Percentiles rank a stretch among this genome's conserved stretches.
Evolutionary conservation across 225 moss, liverwort and hornwort genomes (phyloP).

Genomic region (Anthoceros angustus): DNA sequence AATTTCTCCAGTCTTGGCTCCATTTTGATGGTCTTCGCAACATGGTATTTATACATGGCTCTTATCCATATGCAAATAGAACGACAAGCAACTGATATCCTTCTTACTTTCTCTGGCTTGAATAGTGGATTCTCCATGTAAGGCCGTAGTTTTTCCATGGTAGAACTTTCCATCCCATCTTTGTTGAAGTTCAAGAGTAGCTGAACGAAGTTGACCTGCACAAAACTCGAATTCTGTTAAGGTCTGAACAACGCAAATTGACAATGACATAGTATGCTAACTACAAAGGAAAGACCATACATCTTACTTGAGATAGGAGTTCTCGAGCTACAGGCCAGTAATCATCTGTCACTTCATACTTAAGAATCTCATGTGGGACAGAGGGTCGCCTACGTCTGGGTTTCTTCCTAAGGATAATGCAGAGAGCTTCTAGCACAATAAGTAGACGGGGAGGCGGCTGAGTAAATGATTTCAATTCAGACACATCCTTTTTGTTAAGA

Average conservation of each 20-base stretch:
- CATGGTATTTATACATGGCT: slow-evolving; percentile 41
- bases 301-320: slow-evolving; percentile 30
- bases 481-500: slow-evolving; percentile 35
- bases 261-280: not conserved
- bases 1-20: slow-evolving; percentile 32
- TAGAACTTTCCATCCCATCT: slow-evolving; percentile 35
- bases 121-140: slow-evolving; percentile 39
- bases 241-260: not conserved
- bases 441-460: slow-evolving; percentile 34
- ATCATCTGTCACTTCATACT: slow-evolving; percentile 18
- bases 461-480: slow-evolving; percentile 39
- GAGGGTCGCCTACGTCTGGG: slow-evolving; percentile 25
- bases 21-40: slow-evolving; percentile 39
- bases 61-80: slow-evolving; percentile 40
- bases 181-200: slow-evolving; percentile 38
- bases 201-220: slow-evolving; percentile 35
- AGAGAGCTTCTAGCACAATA: slow-evolving; percentile 31
- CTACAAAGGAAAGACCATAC: not conserved
- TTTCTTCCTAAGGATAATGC: slow-evolving; percentile 29
- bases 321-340: slow-evolving; percentile 40
- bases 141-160: slow-evolving; percentile 38
- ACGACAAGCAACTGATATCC: slow-evolving; percentile 39
- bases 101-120: slow-evolving; percentile 36
- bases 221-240: not conserved
- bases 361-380: slow-evolving; percentile 2